phyloP scores from a whole-genome alignment of 1,284 basidiomycete genomes.

The Ustilago curta region DNA sequence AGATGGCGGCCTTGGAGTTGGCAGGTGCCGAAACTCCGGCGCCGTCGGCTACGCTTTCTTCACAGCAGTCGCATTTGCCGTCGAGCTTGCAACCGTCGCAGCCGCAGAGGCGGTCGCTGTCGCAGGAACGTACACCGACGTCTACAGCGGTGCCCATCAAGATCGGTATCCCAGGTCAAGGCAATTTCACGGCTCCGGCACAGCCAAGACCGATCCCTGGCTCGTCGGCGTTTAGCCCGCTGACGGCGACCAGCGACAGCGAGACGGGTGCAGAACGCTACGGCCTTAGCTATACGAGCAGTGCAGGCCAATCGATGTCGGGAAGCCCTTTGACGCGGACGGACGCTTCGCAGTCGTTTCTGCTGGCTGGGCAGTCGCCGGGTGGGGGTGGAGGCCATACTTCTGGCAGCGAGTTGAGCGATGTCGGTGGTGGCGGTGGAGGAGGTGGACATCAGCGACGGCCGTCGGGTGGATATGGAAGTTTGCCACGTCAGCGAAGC shows the following conservation, averaged over 20 bases:
- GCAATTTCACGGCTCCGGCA: conserved; percentile 43
- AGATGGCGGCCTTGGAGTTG: conserved; percentile 54
- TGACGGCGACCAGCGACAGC: conserved; percentile 56
- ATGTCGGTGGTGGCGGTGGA: conserved; percentile 14
- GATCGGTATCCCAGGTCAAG: conserved; percentile 53
- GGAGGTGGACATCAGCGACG: conserved; percentile 27
- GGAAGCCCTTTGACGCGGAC: conserved; percentile 45
- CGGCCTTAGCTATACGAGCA: conserved; percentile 61
- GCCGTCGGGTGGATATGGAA: conserved; percentile 38
- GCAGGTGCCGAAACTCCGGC: conserved; percentile 32
- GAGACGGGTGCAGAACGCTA: conserved; percentile 56
- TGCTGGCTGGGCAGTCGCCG: conserved; percentile 40
- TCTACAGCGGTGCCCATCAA: conserved; percentile 44
- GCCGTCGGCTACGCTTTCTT: conserved; percentile 34
- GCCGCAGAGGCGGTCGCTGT: conserved; percentile 25
- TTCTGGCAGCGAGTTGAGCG: conserved; percentile 52
- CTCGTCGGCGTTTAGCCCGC: conserved; percentile 49
- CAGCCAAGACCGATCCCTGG: conserved; percentile 55
- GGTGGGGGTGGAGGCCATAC: conserved; percentile 35
- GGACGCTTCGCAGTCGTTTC: conserved; percentile 32
- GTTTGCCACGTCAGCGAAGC: conserved; percentile 41
- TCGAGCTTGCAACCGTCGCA: conserved; percentile 14
- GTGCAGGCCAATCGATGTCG: conserved; percentile 48
- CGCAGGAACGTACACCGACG: conserved; percentile 31
- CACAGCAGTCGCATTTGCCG: neutral